Conservation (phyloP, 371 early-diverging fungal species). For the Rhizopus delemar region DNA sequence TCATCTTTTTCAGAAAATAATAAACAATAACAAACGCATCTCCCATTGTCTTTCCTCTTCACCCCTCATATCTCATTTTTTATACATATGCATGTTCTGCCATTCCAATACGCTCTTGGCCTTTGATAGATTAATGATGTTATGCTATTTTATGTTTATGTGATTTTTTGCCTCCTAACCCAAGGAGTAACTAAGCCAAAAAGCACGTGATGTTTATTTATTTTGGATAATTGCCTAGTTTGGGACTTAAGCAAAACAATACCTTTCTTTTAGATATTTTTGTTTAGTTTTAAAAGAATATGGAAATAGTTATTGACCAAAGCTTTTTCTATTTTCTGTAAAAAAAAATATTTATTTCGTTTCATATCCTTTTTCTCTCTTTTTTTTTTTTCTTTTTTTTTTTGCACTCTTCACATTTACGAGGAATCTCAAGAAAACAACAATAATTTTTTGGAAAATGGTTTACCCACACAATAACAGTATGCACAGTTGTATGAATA, state of each 20-base stretch:
- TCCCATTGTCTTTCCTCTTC: too few relatives aligned
- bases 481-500: constrained; percentile 1
- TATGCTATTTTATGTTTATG: too few relatives aligned
- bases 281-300: constrained; percentile 8
- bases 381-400: constrained; percentile 5
- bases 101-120: too few relatives aligned
- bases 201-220: constrained; percentile 8
- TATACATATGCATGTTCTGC: too few relatives aligned
- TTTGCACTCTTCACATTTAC: not conserved
- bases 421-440: not conserved
- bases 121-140: too few relatives aligned
- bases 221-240: constrained; percentile 15
- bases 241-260: constrained; percentile 19
- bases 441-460: not conserved
- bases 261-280: constrained; percentile 7
- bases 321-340: not conserved
- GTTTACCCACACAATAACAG: not conserved
- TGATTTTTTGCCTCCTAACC: too few relatives aligned
- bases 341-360: not conserved
- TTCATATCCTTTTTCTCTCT: not conserved
- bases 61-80: too few relatives aligned
- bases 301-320: not conserved
- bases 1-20: too few relatives aligned
- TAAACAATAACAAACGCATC: too few relatives aligned
- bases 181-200: not conserved